Conservation (phyloP, 2,329 filamentous ascomycete species). For the Emericellopsis atlantica region DNA sequence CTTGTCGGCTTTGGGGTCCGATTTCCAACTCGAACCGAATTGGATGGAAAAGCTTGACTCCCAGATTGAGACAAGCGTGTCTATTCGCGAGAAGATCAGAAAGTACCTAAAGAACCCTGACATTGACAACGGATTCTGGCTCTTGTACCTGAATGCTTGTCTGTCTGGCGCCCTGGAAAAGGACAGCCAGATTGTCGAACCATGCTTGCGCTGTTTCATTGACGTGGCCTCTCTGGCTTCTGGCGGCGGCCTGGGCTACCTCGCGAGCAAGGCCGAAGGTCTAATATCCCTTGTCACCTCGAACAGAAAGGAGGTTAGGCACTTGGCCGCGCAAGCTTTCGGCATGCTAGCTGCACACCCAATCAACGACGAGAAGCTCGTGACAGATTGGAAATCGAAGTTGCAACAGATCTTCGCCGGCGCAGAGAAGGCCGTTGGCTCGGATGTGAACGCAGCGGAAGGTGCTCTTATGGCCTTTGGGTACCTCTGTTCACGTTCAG, state of each 20-base stretch:
- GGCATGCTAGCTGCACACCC: constrained; percentile 67
- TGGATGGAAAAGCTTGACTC: constrained; percentile 76
- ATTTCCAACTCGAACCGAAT: constrained; percentile 55
- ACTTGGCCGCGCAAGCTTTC: constrained; percentile 54
- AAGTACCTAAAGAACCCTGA: constrained; percentile 30
- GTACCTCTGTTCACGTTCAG: constrained; percentile 27
- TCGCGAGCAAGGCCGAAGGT: constrained; percentile 34
- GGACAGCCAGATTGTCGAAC: constrained; percentile 20
- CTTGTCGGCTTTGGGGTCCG: constrained; percentile 28
- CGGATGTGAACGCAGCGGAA: constrained; percentile 31
- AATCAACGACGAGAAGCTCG: constrained; percentile 19
- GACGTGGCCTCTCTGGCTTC: constrained; percentile 39
- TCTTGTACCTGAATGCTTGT: constrained; percentile 25
- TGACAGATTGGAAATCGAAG: constrained; percentile 10
- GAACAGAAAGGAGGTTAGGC: constrained; percentile 57
- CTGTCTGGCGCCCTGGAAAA: no score
- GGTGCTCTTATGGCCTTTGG: constrained; percentile 32
- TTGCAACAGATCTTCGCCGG: constrained; percentile 30
- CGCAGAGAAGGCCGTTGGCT: constrained; percentile 26
- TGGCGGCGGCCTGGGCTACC: constrained; percentile 32
- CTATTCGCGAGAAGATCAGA: constrained; percentile 46
- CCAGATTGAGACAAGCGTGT: constrained; percentile 56
- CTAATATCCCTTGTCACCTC: constrained; percentile 53
- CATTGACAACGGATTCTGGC: constrained; percentile 22
- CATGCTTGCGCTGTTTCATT: constrained; percentile 38